These are phyloP conservation scores for Cyberlindnera euphorbiiphila DNA, from an alignment of 805 yeast genomes.

Conservation along the genomic window DNA sequence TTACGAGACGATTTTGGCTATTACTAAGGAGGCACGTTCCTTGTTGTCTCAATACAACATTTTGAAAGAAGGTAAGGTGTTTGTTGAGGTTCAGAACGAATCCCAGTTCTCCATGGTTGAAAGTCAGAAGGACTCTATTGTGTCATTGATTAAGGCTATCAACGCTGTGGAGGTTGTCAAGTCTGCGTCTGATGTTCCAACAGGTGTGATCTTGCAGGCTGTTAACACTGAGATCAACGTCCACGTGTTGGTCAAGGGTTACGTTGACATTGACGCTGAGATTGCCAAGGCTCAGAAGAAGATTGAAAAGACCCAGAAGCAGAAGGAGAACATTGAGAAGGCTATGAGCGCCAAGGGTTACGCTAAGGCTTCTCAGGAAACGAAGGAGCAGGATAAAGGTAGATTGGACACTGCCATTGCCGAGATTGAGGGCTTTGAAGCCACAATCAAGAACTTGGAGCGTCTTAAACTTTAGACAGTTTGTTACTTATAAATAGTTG, in stretches of 20 bases:
- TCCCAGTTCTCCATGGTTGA: constrained; percentile 48
- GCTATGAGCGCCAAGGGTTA: constrained; percentile 70
- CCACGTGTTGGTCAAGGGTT: constrained; percentile 90
- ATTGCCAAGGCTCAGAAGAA: constrained; percentile 78
- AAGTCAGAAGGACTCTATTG: constrained; percentile 81
- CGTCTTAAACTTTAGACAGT: constrained; percentile 55
- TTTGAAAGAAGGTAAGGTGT: constrained; percentile 82
- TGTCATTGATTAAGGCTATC: constrained; percentile 88
- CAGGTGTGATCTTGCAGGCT: constrained; percentile 85
- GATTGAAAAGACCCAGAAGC: constrained; percentile 59
- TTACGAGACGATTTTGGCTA: constrained; percentile 79
- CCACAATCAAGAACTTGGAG: constrained; percentile 81
- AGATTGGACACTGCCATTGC: constrained; percentile 71
- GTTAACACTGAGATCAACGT: constrained; percentile 80
- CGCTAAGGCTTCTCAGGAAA: constrained; percentile 78
- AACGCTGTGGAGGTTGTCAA: constrained; percentile 65
- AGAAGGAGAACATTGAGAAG: constrained; percentile 63
- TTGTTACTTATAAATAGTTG: constrained; percentile 1
- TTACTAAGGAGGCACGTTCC: constrained; percentile 90
- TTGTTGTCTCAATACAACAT: constrained; percentile 86
- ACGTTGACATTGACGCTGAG: constrained; percentile 88
- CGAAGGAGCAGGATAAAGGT: constrained; percentile 68
- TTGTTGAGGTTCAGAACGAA: constrained; percentile 61
- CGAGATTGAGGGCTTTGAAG: constrained; percentile 85
- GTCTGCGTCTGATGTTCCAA: constrained; percentile 57